Conservation (phyloP, 202 grass and related monocot species). For the Musa balbisiana region DNA sequence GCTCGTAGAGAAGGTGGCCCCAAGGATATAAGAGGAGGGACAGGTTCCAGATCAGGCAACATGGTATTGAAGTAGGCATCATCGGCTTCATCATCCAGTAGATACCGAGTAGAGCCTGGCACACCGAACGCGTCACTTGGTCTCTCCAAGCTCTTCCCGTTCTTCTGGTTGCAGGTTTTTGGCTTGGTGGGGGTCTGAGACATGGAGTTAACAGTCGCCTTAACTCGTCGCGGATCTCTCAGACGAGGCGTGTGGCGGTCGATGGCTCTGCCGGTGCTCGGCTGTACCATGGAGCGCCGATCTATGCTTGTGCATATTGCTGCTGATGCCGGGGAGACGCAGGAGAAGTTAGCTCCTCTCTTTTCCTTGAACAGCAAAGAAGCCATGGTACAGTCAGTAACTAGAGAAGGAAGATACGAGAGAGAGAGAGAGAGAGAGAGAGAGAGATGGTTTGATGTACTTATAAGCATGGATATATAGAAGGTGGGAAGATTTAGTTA, state of each 20-base stretch:
- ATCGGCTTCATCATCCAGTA: constrained; percentile 17
- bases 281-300: constrained; percentile 31
- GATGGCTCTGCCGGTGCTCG: constrained; percentile 16
- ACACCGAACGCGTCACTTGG: neutral
- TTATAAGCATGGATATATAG: neutral
- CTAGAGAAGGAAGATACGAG: neutral
- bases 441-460: neutral
- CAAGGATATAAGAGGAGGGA: neutral
- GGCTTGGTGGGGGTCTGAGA: constrained; percentile 6
- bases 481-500: neutral
- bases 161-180: constrained; percentile 10
- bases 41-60: neutral
- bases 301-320: constrained; percentile 42
- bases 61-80: neutral
- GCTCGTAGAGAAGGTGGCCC: neutral
- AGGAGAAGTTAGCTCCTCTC: constrained; percentile 38
- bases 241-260: constrained; percentile 31
- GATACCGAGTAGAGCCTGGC: constrained; percentile 29
- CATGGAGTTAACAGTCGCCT: constrained; percentile 1
- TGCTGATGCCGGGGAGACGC: constrained; percentile 29
- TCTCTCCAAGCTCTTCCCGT: constrained; percentile 15
- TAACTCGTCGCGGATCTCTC: constrained; percentile 22
- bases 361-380: constrained; percentile 39
- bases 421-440: constrained; percentile 9
- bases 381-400: constrained; percentile 21